A percentile compares a stretch with the other conserved stretches of the same genome.
Evolutionary conservation across 805 yeast species (phyloP).

Genomic region (Candida morakotiae): DNA sequence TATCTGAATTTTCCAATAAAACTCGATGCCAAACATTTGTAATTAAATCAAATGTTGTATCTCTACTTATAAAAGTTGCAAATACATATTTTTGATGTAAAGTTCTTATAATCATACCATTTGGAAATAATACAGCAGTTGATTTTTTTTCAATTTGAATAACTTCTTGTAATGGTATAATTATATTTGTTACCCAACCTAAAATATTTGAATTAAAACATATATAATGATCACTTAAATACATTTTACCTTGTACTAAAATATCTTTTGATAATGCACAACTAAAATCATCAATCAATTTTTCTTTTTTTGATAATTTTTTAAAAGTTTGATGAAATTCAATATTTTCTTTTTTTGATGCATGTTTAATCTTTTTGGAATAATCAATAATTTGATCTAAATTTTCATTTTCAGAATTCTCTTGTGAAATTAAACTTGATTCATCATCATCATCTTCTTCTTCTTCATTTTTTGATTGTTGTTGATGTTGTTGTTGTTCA

Average conservation of each 20-base stretch:
- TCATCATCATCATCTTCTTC: constrained; percentile 8
- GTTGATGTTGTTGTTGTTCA: not conserved
- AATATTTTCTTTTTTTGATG: constrained; percentile 49
- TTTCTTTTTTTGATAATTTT: constrained; percentile 46
- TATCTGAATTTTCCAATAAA: constrained; percentile 20
- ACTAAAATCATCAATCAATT: constrained; percentile 55
- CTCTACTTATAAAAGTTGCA: constrained; percentile 64
- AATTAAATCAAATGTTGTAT: constrained; percentile 47
- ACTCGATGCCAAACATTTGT: constrained; percentile 58
- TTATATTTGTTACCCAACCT: constrained; percentile 60
- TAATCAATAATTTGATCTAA: constrained; percentile 13
- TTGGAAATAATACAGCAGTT: constrained; percentile 67
- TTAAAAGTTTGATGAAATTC: constrained; percentile 61
- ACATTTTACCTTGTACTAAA: constrained; percentile 62
- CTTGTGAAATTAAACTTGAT: constrained; percentile 4
- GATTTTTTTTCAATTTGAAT: constrained; percentile 60
- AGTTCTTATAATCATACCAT: constrained; percentile 62
- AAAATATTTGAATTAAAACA: constrained; percentile 65
- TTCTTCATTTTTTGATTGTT: constrained; percentile 4
- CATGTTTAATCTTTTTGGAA: constrained; percentile 21
- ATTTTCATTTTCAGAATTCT: constrained; percentile 14
- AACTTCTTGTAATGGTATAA: constrained; percentile 58
- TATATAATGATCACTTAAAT: constrained; percentile 50
- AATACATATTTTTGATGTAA: constrained; percentile 58
- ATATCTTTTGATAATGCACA: constrained; percentile 68